Percentiles rank a stretch among this genome's conserved stretches.
phyloP scores from a whole-genome alignment of 306 rosid genomes.

The Sechiopsis laciniata region DNA sequence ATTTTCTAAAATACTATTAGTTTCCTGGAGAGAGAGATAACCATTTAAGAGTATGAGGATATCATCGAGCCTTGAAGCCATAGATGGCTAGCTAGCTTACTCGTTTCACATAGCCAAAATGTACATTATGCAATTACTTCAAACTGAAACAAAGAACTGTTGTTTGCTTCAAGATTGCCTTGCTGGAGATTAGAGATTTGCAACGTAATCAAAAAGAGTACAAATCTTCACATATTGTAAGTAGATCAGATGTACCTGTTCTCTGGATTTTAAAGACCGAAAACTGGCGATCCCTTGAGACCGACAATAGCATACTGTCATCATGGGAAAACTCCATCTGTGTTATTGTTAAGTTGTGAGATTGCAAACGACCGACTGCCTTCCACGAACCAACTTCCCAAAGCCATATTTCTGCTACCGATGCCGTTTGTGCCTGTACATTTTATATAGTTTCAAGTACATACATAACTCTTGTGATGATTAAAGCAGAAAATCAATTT shows the following conservation, averaged over 20 bases:
- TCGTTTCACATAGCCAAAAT: too few species aligned
- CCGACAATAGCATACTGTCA: conserved; percentile 63
- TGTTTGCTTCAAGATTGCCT: not conserved
- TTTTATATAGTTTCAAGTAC: conserved; percentile 8
- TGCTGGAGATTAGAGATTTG: conserved; percentile 4
- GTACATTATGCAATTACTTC: conserved; percentile 1
- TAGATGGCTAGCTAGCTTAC: not conserved
- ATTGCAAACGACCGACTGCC: conserved; percentile 68
- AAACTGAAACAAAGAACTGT: not conserved
- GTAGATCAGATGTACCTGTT: conserved; percentile 42
- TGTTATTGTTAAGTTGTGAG: conserved; percentile 85
- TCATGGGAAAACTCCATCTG: conserved; percentile 85
- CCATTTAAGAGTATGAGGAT: not conserved
- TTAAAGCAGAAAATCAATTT: conserved; percentile 2
- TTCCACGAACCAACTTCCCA: conserved; percentile 96
- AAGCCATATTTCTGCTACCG: conserved; percentile 87
- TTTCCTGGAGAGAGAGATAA: not conserved
- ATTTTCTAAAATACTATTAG: not conserved
- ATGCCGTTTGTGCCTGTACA: conserved; percentile 75
- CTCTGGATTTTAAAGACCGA: conserved; percentile 58
- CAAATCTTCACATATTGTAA: not conserved
- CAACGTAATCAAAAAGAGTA: conserved; percentile 14
- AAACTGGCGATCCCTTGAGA: conserved; percentile 96
- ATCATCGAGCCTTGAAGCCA: not conserved
- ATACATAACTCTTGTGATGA: not conserved